Conservation (phyloP, 2,329 filamentous ascomycete species). For the Delphinella strobiligena region DNA sequence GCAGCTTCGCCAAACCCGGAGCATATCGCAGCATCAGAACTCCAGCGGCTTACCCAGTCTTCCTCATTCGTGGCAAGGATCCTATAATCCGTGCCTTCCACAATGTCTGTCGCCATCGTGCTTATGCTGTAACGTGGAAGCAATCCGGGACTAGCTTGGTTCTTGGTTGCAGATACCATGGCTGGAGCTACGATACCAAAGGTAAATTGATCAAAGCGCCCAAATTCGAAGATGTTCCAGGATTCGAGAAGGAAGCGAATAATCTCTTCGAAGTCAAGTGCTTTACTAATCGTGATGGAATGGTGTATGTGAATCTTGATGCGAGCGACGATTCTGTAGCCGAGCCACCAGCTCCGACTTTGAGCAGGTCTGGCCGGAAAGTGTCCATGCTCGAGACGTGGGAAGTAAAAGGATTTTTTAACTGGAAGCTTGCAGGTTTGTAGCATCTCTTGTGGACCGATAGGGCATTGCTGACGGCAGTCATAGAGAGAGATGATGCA, state of each 20-base stretch:
- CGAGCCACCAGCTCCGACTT: constrained; percentile 3
- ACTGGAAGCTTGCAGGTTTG: neutral
- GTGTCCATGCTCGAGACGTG: neutral
- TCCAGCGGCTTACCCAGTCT: constrained; percentile 13
- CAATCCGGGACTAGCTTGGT: constrained; percentile 40
- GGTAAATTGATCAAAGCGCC: constrained; percentile 50
- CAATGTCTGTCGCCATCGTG: constrained; percentile 51
- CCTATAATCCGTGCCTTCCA: constrained; percentile 48
- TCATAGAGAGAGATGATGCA: no score
- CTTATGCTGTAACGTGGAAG: constrained; percentile 45
- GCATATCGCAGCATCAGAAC: constrained; percentile 15
- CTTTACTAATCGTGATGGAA: constrained; percentile 41
- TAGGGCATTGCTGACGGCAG: no score
- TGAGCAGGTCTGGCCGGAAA: neutral
- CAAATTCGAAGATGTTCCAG: constrained; percentile 42
- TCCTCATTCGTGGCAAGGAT: constrained; percentile 12
- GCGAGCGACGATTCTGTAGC: constrained; percentile 2
- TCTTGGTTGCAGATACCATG: constrained; percentile 49
- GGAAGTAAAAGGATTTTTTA: neutral
- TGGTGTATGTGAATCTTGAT: constrained; percentile 49
- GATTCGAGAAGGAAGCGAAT: constrained; percentile 46
- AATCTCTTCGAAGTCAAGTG: constrained; percentile 44
- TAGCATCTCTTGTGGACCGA: no score
- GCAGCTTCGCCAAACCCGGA: constrained; percentile 16
- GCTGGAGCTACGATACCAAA: constrained; percentile 48